A percentile compares a stretch with the other conserved stretches of the same genome.
phyloP scores from a whole-genome alignment of 2,329 filamentous ascomycete genomes.

The Fusarium aywerte region DNA sequence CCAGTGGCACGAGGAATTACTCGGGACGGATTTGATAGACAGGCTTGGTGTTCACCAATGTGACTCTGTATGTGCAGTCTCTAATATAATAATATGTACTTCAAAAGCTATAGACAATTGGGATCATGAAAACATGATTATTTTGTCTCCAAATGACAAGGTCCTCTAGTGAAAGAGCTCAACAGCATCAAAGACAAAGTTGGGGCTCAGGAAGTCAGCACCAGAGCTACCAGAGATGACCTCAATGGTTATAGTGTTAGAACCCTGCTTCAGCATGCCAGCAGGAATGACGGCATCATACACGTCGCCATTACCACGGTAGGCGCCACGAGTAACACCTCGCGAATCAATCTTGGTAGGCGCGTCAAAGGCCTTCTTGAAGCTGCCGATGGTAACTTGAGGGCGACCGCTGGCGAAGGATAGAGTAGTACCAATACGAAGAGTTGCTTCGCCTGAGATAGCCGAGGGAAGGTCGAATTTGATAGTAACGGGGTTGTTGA shows the following conservation, averaged over 20 bases:
- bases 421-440: slow-evolving; percentile 73
- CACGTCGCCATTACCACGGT: slow-evolving; percentile 71
- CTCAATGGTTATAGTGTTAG: slow-evolving; percentile 71
- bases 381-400: slow-evolving; percentile 65
- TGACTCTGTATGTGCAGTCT: slow-evolving; percentile 11
- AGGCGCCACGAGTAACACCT: slow-evolving; percentile 73
- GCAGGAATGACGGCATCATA: slow-evolving; percentile 70
- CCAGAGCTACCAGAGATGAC: slow-evolving; percentile 69
- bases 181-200: slow-evolving; percentile 53
- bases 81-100: slow-evolving; percentile 39
- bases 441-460: slow-evolving; percentile 63
- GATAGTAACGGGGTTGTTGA: slow-evolving; percentile 70
- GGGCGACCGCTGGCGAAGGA: slow-evolving; percentile 70
- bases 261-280: slow-evolving; percentile 67
- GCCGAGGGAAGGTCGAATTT: slow-evolving; percentile 65
- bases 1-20: neutral
- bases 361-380: slow-evolving; percentile 58
- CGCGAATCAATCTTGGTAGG: slow-evolving; percentile 72
- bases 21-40: neutral
- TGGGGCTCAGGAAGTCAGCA: slow-evolving; percentile 66
- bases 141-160: neutral
- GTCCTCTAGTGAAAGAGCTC: slow-evolving; percentile 41
- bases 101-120: slow-evolving; percentile 1
- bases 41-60: neutral
- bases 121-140: neutral